phyloP scores from a whole-genome alignment of 2,329 filamentous ascomycete genomes.

The Colletotrichum somersetense region DNA sequence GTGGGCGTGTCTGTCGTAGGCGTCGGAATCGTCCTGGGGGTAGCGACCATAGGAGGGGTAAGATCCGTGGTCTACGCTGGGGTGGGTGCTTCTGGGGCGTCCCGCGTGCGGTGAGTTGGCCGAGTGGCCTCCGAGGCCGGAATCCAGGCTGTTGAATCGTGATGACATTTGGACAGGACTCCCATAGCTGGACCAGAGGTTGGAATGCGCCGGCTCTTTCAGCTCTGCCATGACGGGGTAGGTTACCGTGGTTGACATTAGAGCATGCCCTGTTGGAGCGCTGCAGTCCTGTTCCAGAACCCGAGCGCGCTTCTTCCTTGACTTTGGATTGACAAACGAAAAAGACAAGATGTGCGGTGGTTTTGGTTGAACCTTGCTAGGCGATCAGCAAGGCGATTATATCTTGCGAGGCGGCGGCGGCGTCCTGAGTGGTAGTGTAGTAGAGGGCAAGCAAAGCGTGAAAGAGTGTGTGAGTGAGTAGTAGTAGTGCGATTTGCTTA shows the following conservation, averaged over 20 bases:
- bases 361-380: conserved; percentile 22
- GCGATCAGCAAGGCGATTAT: conserved; percentile 30
- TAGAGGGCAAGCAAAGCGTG: conserved; percentile 1
- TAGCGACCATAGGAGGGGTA: conserved; percentile 68
- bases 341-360: conserved; percentile 14
- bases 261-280: conserved; percentile 59
- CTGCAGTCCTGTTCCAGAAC: conserved; percentile 41
- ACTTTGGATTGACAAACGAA: neutral
- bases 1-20: conserved; percentile 66
- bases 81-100: conserved; percentile 64
- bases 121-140: conserved; percentile 60
- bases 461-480: neutral
- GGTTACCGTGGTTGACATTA: conserved; percentile 72
- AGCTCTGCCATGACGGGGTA: conserved; percentile 74
- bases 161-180: conserved; percentile 66
- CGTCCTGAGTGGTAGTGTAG: conserved; percentile 1
- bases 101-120: conserved; percentile 61
- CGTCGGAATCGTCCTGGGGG: conserved; percentile 65
- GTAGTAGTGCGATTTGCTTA: conserved; percentile 3
- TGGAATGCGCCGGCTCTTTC: conserved; percentile 70
- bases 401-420: neutral
- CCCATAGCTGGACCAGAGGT: conserved; percentile 70
- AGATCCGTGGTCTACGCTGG: conserved; percentile 61
- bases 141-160: conserved; percentile 65
- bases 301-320: conserved; percentile 41